A percentile compares a stretch with the other conserved stretches of the same genome.
Conservation (phyloP, 2,329 filamentous ascomycete species). For the Cylindrodendrum hubeiense region DNA sequence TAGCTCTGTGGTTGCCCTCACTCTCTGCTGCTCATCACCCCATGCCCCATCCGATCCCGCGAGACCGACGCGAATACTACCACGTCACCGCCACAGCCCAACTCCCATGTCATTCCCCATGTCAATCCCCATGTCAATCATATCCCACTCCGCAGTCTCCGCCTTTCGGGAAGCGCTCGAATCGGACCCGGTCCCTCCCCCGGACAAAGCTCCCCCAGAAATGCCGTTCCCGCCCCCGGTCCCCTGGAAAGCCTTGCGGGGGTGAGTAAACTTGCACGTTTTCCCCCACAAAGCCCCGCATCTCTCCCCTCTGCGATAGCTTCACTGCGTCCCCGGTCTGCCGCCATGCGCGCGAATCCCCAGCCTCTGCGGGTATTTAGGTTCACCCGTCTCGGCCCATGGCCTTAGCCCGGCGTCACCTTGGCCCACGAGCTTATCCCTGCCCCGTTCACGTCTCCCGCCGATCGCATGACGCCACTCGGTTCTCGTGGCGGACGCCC, state of each 20-base stretch:
- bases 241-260: not conserved
- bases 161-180: constrained; percentile 24
- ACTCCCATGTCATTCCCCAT: not conserved
- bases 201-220: constrained; percentile 14
- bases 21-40: constrained; percentile 6
- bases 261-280: not conserved
- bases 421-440: not conserved
- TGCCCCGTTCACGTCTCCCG: not conserved
- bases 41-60: not conserved
- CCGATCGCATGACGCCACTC: constrained; percentile 15
- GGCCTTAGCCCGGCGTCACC: not conserved
- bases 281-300: constrained; percentile 12
- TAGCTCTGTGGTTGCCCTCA: not conserved
- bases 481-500: constrained; percentile 1
- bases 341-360: constrained; percentile 27
- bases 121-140: constrained; percentile 1
- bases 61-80: not conserved
- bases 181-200: constrained; percentile 20
- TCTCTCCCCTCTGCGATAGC: not conserved
- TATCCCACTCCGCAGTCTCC: not conserved
- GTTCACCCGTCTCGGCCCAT: not conserved
- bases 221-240: constrained; percentile 17
- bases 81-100: not conserved
- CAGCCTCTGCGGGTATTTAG: not conserved
- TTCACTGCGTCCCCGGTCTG: not conserved